Base-by-base conservation (phyloP, 2,329 filamentous ascomycete genomes). In the Tolypocladium paradoxum region DNA sequence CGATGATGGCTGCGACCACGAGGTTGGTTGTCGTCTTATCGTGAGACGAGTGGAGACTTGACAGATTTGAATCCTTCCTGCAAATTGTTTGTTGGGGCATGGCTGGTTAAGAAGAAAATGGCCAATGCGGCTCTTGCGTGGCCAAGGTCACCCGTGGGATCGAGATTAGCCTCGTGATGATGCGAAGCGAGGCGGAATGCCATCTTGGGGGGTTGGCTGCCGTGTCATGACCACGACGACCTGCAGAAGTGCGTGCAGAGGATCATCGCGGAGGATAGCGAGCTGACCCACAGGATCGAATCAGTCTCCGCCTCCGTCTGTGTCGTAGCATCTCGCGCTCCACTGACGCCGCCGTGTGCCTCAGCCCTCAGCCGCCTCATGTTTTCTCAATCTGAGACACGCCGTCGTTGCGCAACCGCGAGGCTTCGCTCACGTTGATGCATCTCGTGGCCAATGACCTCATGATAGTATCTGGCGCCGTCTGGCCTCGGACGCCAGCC, bases 391-490 rank as follows among this genome's bases (percentile, higher is more conserved):
- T 11, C 24, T 18, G 40, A 45, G 27, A 33, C 43, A 24, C 43
- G 43, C 27, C 27, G 18, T 31, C 43, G 27, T 46, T 14, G 18
- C 43, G 27, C 8, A 16, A 18, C 36, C 12, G 36, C 18, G 9
- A 38, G 16, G 27, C 43, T n/a, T 46, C 24, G 40, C 24, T 24
- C 16, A 12, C 43, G 16, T 11, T 6, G 16, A 33, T 31, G 18
- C 18, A 27, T 33, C 27, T 43, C 29, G 36, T 22, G 37, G 37
- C 46, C 54, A 54, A 49, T 51, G 48, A 55, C 52, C 54, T 52
- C 48, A 54, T 51, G 40, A 20, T 12, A 20, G 24, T 29, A 34
- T 11, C 9, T 16, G 18, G 43, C 43, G 43, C 1, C 27, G 18
- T 24, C n/a, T n/a, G 38, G 38, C 12, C 40, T 29, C 16, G 34